phyloP scores from a whole-genome alignment of 2,329 filamentous ascomycete species.

The Colletotrichum graminicola region DNA sequence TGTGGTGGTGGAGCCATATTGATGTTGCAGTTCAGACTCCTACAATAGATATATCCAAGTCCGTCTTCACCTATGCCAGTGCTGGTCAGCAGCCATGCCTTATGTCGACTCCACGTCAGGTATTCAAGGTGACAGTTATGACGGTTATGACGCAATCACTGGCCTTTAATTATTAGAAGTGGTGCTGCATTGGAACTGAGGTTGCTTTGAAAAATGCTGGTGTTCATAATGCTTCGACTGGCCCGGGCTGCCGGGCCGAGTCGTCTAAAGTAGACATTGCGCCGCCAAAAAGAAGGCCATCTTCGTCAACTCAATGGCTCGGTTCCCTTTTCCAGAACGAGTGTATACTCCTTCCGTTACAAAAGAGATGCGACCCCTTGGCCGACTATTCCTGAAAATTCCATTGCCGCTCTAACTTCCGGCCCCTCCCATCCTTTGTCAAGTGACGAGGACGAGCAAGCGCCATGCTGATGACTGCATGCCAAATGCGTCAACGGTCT shows the following conservation, averaged over 20 bases:
- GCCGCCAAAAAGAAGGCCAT: background rate
- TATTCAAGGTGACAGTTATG: no score
- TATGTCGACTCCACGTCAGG: no score
- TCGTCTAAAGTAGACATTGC: background rate
- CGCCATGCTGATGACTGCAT: conserved; percentile 21
- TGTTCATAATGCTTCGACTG: conserved; percentile 10
- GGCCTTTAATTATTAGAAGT: background rate
- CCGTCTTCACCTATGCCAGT: background rate
- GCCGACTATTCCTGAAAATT: background rate
- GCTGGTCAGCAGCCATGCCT: background rate
- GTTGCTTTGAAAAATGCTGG: background rate
- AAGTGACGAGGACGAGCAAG: conserved; percentile 12
- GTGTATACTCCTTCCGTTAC: conserved; percentile 5
- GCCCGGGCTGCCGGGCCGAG: background rate
- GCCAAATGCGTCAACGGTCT: background rate
- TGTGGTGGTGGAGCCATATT: background rate
- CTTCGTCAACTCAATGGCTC: background rate
- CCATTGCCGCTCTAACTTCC: background rate
- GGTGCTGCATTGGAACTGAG: background rate
- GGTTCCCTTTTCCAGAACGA: background rate
- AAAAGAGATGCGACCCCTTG: conserved; percentile 2
- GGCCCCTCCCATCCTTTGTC: background rate
- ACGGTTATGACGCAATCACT: background rate
- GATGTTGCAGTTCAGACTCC: background rate
- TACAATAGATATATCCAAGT: background rate